Conservation (phyloP, 176 grass and related monocot genomes). For the bread wheat (Triticum aestivum) region IWGSC_CS_RefSeq_v2.1 NC_057813.1:511377997-511378496, state of each 20-base stretch:
- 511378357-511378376: constrained; percentile 81
- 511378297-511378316: constrained; percentile 80
- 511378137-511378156: constrained; percentile 6
- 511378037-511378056: constrained; percentile 80
- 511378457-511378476: not conserved
- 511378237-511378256: constrained; percentile 59
- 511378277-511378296: constrained; percentile 81
- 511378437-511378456: not conserved
- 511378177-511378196: constrained; percentile 7
- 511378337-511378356: constrained; percentile 80
- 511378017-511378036: constrained; percentile 87
- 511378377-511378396: constrained; percentile 80
- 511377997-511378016: constrained; percentile 51
- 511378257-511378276: constrained; percentile 82
- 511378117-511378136: constrained; percentile 8
- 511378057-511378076: constrained; percentile 59
- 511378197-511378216: not conserved
- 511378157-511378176: not conserved
- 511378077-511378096: not conserved
- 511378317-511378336: constrained; percentile 92
- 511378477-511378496: not conserved
- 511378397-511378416: not conserved
- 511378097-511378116: constrained; percentile 21
- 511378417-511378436: not conserved
- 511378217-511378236: constrained; percentile 28